A percentile compares a stretch with the other conserved stretches of the same genome.
Evolutionary conservation across 495 filamentous ascomycete species (phyloP).

Genomic region (Tetracladium setigerum): DNA sequence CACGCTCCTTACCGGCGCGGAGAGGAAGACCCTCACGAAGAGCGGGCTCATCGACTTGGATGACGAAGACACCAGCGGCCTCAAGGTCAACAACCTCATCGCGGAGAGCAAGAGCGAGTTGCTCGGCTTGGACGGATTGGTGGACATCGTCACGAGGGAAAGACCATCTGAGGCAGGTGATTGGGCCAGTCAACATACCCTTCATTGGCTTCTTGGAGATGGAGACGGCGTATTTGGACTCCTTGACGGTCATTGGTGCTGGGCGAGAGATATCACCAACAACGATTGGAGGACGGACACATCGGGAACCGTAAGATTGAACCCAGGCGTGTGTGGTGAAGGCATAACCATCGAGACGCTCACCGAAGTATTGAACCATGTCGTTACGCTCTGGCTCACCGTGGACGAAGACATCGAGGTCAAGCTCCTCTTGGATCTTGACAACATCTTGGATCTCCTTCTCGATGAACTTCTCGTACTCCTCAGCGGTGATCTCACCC

Average conservation of each 20-base stretch:
- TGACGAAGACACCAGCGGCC: constrained; percentile 89
- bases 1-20: constrained; percentile 81
- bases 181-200: constrained; percentile 98
- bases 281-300: constrained; percentile 95
- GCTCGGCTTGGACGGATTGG: constrained; percentile 97
- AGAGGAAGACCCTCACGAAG: constrained; percentile 98
- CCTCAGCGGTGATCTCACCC: constrained; percentile 79
- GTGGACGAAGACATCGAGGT: constrained; percentile 92
- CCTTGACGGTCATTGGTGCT: constrained; percentile 97
- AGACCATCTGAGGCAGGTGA: constrained; percentile 98
- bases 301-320: constrained; percentile 95
- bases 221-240: constrained; percentile 95
- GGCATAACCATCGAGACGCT: constrained; percentile 91
- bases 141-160: constrained; percentile 99
- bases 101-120: constrained; percentile 94
- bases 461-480: constrained; percentile 98
- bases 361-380: constrained; percentile 99
- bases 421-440: constrained; percentile 95
- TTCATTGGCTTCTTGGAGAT: constrained; percentile 99
- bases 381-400: constrained; percentile 99
- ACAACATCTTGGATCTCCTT: constrained; percentile 91
- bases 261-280: constrained; percentile 97
- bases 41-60: constrained; percentile 98
- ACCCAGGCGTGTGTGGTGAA: constrained; percentile 99
- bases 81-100: constrained; percentile 98